Base-by-base conservation (phyloP, 1,284 basidiomycete species). In the Heterobasidion parviporum region DNA sequence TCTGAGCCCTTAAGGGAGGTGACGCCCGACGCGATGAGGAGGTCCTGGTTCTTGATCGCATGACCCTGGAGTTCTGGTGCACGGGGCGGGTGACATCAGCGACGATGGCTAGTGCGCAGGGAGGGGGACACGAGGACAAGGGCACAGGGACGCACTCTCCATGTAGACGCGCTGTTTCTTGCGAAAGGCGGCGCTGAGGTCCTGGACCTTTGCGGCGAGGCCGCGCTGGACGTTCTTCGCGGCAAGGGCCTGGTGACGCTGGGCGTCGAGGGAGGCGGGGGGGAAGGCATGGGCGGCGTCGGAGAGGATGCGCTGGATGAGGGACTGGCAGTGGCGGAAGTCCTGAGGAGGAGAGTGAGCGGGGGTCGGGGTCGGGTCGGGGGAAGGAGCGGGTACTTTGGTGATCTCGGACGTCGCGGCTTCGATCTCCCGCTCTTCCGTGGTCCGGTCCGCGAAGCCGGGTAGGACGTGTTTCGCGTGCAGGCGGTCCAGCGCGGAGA, bases 81-180 rank as follows among this genome's bases (percentile, higher is more conserved):
- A 50, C 34, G 49, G 20, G 49, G 32, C 26, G 18, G 34, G 34
- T 47, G 35, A 43, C 46, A 47, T 48, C 43, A 46, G 50, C 48
- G 52, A 52, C 54, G 36, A 47, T 2, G 38, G 38, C 26, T 26
- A 57, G 44, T 35, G 38, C 44, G 58, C 56, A 50, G 52, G 55
- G 52, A 57, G 57, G 57, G 57, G 52, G 46, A 26, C 26, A 26
- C 26, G 59, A 59, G 50, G 26, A 61, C 57, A 57, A 55, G 54
- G 53, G 53, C 55, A 59, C 50, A 52, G 57, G 53, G 56, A 82
- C 95, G 74, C 67, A 96, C 95, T 93, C 72, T 96, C 90, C 85
- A 99, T 89, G 72, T 99, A 99, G 35, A 95, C 87, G 56, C 92
- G 84, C 72, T 99, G 97, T 75, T 97, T 98, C 77, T 96, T 98